Evolutionary conservation across 2,329 filamentous ascomycete species (phyloP).

Genomic region (Epichloe gansuensis): DNA sequence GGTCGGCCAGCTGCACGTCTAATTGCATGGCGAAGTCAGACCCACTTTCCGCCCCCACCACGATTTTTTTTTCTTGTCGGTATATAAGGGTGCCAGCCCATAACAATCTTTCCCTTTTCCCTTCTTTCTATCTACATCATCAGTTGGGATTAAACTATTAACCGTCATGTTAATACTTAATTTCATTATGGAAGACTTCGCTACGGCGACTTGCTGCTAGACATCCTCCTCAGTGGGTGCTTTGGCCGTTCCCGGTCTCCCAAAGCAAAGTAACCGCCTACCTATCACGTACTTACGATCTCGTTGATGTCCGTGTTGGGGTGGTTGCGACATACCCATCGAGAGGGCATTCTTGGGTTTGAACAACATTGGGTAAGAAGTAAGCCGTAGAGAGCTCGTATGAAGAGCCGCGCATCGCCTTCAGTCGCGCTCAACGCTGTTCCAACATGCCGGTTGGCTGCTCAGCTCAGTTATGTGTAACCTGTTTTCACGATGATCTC

Average conservation of each 20-base stretch:
- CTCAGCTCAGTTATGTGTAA: no score
- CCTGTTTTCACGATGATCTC: no score
- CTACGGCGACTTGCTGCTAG: slow-evolving; percentile 43
- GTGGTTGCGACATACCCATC: slow-evolving; percentile 32
- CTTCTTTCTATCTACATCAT: slow-evolving; percentile 29
- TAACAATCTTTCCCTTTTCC: slow-evolving; percentile 8
- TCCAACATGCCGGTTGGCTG: no score
- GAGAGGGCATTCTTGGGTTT: background rate
- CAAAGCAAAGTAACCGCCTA: slow-evolving; percentile 34
- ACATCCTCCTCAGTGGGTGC: slow-evolving; percentile 34
- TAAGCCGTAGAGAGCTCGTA: background rate
- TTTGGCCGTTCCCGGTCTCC: slow-evolving; percentile 45
- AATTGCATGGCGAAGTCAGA: no score
- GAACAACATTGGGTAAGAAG: background rate
- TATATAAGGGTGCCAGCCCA: slow-evolving; percentile 8
- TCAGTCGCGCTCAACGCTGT: no score
- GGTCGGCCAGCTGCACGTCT: no score
- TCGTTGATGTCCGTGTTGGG: slow-evolving; percentile 38
- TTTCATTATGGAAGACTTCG: slow-evolving; percentile 36
- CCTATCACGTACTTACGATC: slow-evolving; percentile 27
- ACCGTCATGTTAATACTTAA: slow-evolving; percentile 38
- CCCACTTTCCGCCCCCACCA: background rate
- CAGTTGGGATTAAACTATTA: slow-evolving; percentile 33
- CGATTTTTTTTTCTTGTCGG: background rate
- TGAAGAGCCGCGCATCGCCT: background rate